Base-by-base conservation (phyloP, 192 early-diverging fungal genomes). In the Allomyces macrogynus region DNA sequence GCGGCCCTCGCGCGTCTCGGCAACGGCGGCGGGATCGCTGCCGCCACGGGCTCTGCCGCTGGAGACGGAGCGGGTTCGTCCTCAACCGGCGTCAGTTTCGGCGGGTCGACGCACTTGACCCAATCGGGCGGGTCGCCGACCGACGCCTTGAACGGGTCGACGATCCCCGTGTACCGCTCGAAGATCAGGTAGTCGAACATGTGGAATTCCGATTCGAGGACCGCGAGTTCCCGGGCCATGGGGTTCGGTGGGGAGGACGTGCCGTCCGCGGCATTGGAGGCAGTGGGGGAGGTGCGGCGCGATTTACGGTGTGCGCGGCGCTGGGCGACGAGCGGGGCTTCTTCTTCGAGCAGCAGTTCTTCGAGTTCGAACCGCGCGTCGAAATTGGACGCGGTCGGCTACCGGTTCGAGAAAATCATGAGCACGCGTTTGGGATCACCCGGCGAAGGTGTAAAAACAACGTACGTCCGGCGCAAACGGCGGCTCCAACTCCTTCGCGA, bases 381-480 rank as follows among this genome's bases (percentile, higher is more conserved):
- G 22, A 68, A 68, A 23, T 68, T 68, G 32, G 62, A 57, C 5
- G 16, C 49, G 12, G 12, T n/a, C 32, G 32, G 32, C 32, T 40
- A 40, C 0, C 26, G 8, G 3, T 40, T 40, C 4, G 5, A 40
- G 32, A 3, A 26, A 1, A 26, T 26, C 26, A 26, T 26, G 2
- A 26, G 26, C 26, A 26, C 1, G 2, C 26, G 26, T 3, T 26
- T 26, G 1, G 26, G 26, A 4, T n/a, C n/a, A n/a, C n/a, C n/a
- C n/a, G n/a, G n/a, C n/a, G n/a, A n/a, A n/a, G n/a, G n/a, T n/a
- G n/a, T n/a, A n/a, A n/a, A 16, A 20, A 25, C 32, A 25, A 78
- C 80, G 79, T 79, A 90, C 87, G 73, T 88, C 86, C 54, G 94
- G 93, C 10, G 81, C 76, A 73, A 93, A 97, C 10, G 90, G 85